These are phyloP conservation scores for Pseudogymnoascus sp. DNA, from an alignment of 2,329 filamentous ascomycete species.

Conservation along the genomic window DNA sequence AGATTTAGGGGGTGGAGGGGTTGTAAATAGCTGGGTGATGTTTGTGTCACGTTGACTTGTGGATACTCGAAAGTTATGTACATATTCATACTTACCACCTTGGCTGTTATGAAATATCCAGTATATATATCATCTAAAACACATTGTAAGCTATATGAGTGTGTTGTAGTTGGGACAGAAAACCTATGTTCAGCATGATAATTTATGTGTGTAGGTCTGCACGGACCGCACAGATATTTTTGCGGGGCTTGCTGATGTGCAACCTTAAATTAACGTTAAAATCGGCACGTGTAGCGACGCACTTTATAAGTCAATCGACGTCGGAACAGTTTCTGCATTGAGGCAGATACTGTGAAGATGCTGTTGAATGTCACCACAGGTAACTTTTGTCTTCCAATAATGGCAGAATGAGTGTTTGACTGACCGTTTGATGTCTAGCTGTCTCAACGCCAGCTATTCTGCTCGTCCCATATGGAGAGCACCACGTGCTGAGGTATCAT, in stretches of 20 bases:
- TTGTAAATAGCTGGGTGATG: background rate
- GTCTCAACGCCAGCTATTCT: conserved; percentile 58
- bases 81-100: background rate
- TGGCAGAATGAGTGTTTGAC: background rate
- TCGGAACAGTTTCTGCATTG: background rate
- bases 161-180: background rate
- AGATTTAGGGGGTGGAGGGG: conserved; percentile 12
- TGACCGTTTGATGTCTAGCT: conserved; percentile 40
- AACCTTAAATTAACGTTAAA: conserved; percentile 6
- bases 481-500: conserved; percentile 78
- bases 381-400: conserved; percentile 12
- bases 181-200: background rate
- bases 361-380: conserved; percentile 28
- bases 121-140: background rate
- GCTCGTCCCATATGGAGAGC: conserved; percentile 74
- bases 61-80: background rate
- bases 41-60: background rate
- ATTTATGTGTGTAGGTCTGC: background rate
- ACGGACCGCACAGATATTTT: background rate
- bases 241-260: background rate
- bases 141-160: background rate
- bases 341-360: conserved; percentile 20
- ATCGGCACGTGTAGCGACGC: background rate
- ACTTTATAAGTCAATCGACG: background rate
- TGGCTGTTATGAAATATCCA: background rate